These are phyloP conservation scores for Bryoglossum gracile DNA, from an alignment of 495 filamentous ascomycete genomes.

Conservation along the genomic window DNA sequence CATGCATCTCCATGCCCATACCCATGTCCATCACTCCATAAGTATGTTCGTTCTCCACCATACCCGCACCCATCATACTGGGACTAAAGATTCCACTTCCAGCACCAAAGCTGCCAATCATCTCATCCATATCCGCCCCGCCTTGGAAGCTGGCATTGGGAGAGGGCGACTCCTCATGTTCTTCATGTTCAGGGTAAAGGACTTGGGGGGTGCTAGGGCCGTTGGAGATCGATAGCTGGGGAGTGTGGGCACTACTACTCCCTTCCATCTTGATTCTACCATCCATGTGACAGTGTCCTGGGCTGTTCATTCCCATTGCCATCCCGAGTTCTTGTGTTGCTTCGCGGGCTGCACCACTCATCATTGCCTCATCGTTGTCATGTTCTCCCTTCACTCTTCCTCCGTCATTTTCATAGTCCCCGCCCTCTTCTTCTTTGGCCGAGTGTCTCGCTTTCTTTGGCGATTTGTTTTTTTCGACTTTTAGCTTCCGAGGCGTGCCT, in stretches of 20 bases:
- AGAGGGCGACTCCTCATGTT: neutral
- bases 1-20: neutral
- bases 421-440: neutral
- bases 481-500: conserved; percentile 5
- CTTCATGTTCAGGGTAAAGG: neutral
- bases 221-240: neutral
- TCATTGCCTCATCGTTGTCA: neutral
- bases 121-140: neutral
- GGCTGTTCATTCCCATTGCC: too few relatives aligned
- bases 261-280: neutral
- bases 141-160: neutral
- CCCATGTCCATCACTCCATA: neutral
- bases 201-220: neutral
- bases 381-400: neutral
- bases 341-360: neutral
- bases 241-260: neutral
- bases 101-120: neutral
- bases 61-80: neutral
- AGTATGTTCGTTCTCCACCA: neutral
- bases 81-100: neutral
- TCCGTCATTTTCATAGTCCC: neutral
- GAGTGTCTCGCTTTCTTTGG: conserved; percentile 1
- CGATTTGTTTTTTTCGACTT: conserved; percentile 13
- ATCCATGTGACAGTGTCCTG: neutral
- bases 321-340: too few relatives aligned